Base-by-base conservation (phyloP, 2,329 filamentous ascomycete species). In the Apiospora marii region DNA sequence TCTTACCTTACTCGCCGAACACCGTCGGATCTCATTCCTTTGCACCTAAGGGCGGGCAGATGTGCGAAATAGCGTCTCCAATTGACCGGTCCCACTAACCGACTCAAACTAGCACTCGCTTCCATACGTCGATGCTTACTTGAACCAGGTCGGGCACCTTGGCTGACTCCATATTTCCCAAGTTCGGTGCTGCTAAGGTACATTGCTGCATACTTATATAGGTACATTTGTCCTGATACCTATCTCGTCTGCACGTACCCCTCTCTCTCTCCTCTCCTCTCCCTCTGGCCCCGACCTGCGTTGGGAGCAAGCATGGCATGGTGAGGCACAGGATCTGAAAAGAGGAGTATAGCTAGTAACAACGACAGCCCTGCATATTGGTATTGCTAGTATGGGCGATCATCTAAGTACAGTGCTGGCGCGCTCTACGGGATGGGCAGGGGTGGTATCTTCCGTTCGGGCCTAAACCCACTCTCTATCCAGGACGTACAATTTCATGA, bases 361-460 rank as follows among this genome's bases (percentile, higher is more conserved):
- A 22, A 64, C 41, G 41, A 19, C 58, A 41, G n/a, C 58, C 10
- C 58, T 41, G 34, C 34, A 64, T 41, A 41, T 24, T 41, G 13
- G 19, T n/a, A 34, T 24, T 51, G 24, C 6, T 27, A 51, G 49
- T 64, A 64, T 14, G 34, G 58, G 5, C 58, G 58, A 64, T 64
- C 58, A 41, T 19, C n/a, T 37, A 64, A 64, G 58, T 64, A 64
- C 13, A 24, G n/a, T 22, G 41, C 58, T 41, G 68, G 48, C 6
- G 68, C 27, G 14, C 44, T 37, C 14, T 70, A 27, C 46, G 48
- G 48, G n/a, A 48, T 24, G 46, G 44, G 12, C 68, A 70, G 68
- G 68, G 68, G 68, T 70, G 68, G 68, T 16, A 70, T 70, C 34
- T 70, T 70, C 68, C 68, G 68, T 58, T 53, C 30, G 68, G 68